These are phyloP conservation scores for Alternaria longipes DNA, from an alignment of 2,329 filamentous ascomycete species.

Conservation along the genomic window DNA sequence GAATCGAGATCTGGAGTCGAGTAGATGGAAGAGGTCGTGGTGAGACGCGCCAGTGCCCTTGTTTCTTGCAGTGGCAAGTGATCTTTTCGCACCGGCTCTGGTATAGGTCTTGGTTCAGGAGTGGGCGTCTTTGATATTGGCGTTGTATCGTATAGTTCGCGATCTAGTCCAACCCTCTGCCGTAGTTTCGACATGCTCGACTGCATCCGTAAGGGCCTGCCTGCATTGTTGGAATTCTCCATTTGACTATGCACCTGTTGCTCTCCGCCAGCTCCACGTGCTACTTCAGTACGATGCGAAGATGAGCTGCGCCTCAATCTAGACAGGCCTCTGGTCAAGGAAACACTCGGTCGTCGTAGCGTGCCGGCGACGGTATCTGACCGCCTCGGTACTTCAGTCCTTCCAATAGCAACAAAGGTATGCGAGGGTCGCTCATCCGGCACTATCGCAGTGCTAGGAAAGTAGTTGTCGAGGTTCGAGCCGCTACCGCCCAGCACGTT, in stretches of 20 bases:
- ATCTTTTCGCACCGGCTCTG: constrained; percentile 4
- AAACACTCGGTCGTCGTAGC: constrained; percentile 38
- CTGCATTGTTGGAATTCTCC: constrained; percentile 11
- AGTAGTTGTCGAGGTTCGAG: constrained; percentile 31
- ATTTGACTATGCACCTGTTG: constrained; percentile 4
- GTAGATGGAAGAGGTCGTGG: constrained; percentile 17
- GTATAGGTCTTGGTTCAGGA: constrained; percentile 4
- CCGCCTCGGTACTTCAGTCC: constrained; percentile 36
- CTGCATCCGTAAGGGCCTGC: constrained; percentile 24
- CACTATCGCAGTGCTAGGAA: constrained; percentile 26
- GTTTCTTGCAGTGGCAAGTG: constrained; percentile 3
- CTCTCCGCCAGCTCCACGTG: constrained; percentile 11
- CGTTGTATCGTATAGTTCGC: constrained; percentile 9
- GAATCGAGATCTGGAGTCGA: constrained; percentile 1
- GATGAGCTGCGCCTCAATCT: constrained; percentile 29
- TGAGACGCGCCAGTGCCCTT: constrained; percentile 7
- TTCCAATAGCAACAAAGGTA: constrained; percentile 34
- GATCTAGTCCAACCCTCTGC: constrained; percentile 26
- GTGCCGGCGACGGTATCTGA: constrained; percentile 38
- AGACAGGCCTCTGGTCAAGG: constrained; percentile 39
- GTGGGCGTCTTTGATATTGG: not conserved
- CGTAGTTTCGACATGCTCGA: constrained; percentile 31
- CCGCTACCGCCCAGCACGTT: constrained; percentile 34
- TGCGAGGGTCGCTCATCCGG: constrained; percentile 42
- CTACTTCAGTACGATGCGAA: constrained; percentile 26